Evolutionary conservation across 1,284 basidiomycete species (phyloP).

Genomic region (Leccinum huronense): DNA sequence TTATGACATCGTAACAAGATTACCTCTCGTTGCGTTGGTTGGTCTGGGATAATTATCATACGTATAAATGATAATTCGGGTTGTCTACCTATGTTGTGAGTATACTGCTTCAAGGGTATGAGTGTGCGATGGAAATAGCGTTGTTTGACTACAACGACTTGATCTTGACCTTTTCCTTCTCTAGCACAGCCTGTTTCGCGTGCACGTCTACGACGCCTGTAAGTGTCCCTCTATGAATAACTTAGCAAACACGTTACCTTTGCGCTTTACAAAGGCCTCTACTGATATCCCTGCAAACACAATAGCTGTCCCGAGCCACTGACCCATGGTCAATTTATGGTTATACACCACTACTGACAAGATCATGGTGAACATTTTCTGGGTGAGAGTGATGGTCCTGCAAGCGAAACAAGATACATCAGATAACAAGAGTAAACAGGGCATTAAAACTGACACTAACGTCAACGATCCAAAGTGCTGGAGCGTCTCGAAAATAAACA

Average conservation of each 20-base stretch:
- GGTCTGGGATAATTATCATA: constrained; percentile 27
- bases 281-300: constrained; percentile 95
- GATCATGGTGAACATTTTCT: constrained; percentile 98
- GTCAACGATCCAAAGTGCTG: constrained; percentile 95
- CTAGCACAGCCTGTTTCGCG: constrained; percentile 72
- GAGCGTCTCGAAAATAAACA: constrained; percentile 98
- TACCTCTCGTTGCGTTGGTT: constrained; percentile 2
- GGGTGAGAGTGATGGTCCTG: constrained; percentile 92
- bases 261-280: constrained; percentile 86
- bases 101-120: constrained; percentile 24
- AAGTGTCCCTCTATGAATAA: constrained; percentile 2
- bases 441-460: constrained; percentile 64
- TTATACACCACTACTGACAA: constrained; percentile 92
- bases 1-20: constrained; percentile 20
- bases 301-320: constrained; percentile 88
- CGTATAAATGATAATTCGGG: constrained; percentile 25
- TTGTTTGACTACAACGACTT: constrained; percentile 59
- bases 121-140: constrained; percentile 5
- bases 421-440: background rate
- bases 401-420: constrained; percentile 9
- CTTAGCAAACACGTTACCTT: constrained; percentile 47
- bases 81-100: constrained; percentile 17
- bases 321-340: constrained; percentile 79
- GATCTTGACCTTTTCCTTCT: constrained; percentile 78
- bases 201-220: constrained; percentile 59